These are phyloP conservation scores for Alternaria sp. DNA, from an alignment of 2,329 filamentous ascomycete genomes.

Conservation along the genomic window DNA sequence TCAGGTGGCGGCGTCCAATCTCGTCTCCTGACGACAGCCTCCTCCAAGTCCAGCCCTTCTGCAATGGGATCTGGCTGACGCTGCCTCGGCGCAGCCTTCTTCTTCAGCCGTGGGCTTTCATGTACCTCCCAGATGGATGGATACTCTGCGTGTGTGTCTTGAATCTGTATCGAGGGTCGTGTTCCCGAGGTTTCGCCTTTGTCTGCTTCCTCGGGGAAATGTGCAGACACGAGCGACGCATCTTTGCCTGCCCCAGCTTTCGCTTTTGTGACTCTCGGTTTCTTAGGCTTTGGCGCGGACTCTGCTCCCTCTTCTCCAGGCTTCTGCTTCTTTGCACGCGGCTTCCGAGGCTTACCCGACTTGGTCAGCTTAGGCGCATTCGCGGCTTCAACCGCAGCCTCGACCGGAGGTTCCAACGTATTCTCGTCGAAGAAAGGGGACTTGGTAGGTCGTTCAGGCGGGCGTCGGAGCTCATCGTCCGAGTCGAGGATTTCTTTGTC, in stretches of 20 bases:
- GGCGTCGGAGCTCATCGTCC: conserved; percentile 22
- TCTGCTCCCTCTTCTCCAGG: conserved; percentile 14
- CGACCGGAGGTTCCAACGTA: conserved; percentile 10
- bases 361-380: conserved; percentile 29
- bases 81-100: conserved; percentile 20
- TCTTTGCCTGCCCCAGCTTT: conserved; percentile 23
- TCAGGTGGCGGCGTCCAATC: conserved; percentile 51
- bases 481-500: conserved; percentile 27
- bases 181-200: conserved; percentile 6
- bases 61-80: conserved; percentile 14
- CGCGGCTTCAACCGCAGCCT: conserved; percentile 11
- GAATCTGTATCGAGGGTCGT: not conserved
- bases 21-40: conserved; percentile 40
- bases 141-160: conserved; percentile 3
- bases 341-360: conserved; percentile 39
- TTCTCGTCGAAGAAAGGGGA: conserved; percentile 32
- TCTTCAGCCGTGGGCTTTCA: conserved; percentile 28
- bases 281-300: conserved; percentile 34
- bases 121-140: conserved; percentile 39
- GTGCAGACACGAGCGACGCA: conserved; percentile 30
- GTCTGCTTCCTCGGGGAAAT: conserved; percentile 22
- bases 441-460: conserved; percentile 20
- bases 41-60: conserved; percentile 36
- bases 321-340: conserved; percentile 41
- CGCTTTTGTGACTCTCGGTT: conserved; percentile 34